phyloP scores from a whole-genome alignment of 345 rosid genomes.

The Zanthoxylum bungeanum region DNA sequence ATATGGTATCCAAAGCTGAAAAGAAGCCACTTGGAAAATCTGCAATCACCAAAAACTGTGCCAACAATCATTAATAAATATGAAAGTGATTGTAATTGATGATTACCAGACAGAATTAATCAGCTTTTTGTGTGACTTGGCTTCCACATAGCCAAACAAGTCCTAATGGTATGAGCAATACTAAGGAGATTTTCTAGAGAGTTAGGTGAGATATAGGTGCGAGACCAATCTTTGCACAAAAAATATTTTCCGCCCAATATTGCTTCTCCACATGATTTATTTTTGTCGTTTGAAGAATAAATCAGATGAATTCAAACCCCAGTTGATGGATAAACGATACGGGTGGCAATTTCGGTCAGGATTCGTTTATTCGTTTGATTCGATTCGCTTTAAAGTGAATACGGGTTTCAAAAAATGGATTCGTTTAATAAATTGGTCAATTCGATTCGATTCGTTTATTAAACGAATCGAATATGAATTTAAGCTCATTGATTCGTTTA shows the following conservation, averaged over 20 bases:
- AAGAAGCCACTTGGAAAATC: background rate
- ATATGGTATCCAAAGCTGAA: constrained; percentile 1
- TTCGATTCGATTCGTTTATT: too few species aligned
- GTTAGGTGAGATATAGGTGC: constrained; percentile 14
- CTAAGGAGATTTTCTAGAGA: background rate
- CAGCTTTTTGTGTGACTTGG: too few species aligned
- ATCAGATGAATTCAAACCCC: background rate
- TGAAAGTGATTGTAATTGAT: constrained; percentile 2
- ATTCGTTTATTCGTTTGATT: too few species aligned
- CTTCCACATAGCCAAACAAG: constrained; percentile 4
- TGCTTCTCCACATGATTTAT: background rate
- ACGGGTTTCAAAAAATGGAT: too few species aligned
- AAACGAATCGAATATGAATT: too few species aligned
- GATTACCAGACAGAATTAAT: background rate
- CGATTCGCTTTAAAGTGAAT: too few species aligned
- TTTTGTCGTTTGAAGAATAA: background rate
- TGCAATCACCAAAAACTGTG: background rate
- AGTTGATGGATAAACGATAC: background rate
- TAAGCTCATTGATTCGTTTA: too few species aligned
- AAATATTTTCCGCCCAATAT: background rate
- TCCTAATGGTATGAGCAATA: background rate
- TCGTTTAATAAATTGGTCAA: too few species aligned
- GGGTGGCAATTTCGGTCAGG: too few species aligned
- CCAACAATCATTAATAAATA: background rate
- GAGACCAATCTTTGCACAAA: background rate